phyloP scores from a whole-genome alignment of 2,329 filamentous ascomycete genomes.

The Aspergillus tanneri region DNA sequence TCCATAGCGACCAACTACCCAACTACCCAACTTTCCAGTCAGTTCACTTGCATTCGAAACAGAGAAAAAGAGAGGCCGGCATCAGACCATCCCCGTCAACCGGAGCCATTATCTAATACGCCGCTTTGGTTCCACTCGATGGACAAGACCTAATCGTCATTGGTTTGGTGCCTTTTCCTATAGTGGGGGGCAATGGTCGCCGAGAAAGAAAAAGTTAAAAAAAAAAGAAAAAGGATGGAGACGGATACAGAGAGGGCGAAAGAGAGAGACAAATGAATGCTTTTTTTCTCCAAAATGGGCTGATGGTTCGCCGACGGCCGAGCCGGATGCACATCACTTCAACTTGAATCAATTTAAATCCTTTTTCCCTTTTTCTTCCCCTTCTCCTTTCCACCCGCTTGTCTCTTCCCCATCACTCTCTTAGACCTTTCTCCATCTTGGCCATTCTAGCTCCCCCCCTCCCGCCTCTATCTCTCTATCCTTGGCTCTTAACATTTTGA shows the following conservation, averaged over 20 bases:
- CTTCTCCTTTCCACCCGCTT: conserved; percentile 8
- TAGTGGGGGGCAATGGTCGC: not conserved
- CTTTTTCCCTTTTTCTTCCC: conserved; percentile 7
- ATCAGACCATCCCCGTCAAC: not conserved
- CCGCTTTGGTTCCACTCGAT: conserved; percentile 2
- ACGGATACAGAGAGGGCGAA: not conserved
- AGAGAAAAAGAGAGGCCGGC: not conserved
- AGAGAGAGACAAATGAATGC: not conserved
- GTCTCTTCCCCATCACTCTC: conserved; percentile 4
- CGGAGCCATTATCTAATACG: conserved; percentile 13
- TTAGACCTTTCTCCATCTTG: conserved; percentile 3
- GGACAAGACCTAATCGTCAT: conserved; percentile 4
- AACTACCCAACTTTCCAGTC: no score
- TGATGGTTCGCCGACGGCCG: conserved; percentile 12
- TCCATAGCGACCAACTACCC: no score
- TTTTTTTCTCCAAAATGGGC: not conserved
- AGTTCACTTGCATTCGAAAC: not conserved
- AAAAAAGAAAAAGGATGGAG: conserved; percentile 9
- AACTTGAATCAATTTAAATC: conserved; percentile 8
- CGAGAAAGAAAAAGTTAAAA: conserved; percentile 9
- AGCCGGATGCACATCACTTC: conserved; percentile 6
- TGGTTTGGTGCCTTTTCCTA: conserved; percentile 10
- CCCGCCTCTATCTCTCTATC: conserved; percentile 10
- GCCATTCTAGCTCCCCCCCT: conserved; percentile 11
- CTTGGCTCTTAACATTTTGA: conserved; percentile 6